phyloP scores from a whole-genome alignment of 805 yeast species.

The Cyberlindnera japonica region DNA sequence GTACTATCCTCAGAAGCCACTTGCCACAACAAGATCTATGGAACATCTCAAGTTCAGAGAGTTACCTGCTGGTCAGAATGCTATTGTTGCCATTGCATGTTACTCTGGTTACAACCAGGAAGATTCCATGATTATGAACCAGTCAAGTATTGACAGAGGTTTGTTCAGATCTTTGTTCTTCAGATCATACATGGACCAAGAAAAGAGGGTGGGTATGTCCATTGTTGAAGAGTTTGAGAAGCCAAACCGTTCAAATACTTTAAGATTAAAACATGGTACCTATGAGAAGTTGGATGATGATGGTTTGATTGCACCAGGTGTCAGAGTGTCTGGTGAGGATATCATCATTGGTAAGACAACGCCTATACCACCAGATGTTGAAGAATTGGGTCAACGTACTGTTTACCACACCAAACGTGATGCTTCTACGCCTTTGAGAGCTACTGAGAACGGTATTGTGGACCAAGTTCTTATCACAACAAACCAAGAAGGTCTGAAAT shows the following conservation, averaged over 20 bases:
- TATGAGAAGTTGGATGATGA: conserved; percentile 98
- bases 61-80: conserved; percentile 98
- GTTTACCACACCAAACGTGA: conserved; percentile 98
- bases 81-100: conserved; percentile 96
- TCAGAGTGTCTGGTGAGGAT: conserved; percentile 98
- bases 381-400: conserved; percentile 97
- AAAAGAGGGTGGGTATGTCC: conserved; percentile 97
- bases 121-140: conserved; percentile 99
- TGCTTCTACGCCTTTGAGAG: conserved; percentile 95
- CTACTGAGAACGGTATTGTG: conserved; percentile 97
- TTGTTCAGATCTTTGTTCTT: conserved; percentile 92
- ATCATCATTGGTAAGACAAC: conserved; percentile 98
- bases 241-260: conserved; percentile 91
- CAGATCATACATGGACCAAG: conserved; percentile 98
- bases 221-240: conserved; percentile 97
- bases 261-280: conserved; percentile 95
- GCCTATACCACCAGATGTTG: conserved; percentile 98
- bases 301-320: conserved; percentile 97
- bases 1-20: conserved; percentile 96
- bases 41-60: conserved; percentile 96
- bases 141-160: conserved; percentile 95
- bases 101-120: conserved; percentile 99
- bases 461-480: conserved; percentile 97
- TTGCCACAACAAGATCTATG: conserved; percentile 98
- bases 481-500: conserved; percentile 96